Evolutionary conservation across 192 early-diverging fungal species (phyloP), one percentile per base, ranked within the genome.

Genomic region (Coemansia sp.): DNA sequence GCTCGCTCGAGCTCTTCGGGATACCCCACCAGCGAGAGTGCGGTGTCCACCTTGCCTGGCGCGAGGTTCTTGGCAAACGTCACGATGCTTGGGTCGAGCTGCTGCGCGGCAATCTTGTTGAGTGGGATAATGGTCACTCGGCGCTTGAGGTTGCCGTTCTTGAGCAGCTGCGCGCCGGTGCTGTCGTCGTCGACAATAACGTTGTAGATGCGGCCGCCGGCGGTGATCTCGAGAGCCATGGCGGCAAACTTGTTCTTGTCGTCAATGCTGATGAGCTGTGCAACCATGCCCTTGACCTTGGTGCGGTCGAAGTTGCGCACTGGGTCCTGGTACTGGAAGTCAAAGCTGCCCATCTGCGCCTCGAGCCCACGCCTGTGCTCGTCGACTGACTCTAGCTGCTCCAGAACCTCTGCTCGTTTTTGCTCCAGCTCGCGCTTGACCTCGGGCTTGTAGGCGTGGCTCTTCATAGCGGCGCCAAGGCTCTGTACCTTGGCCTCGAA

Each of bases 141-240:
- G 31, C 88, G 89, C 33, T 84, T 81, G 9, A 99, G 77, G 62
- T 83, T 84, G 33, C 95, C 95, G 17, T 87, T 84, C 61, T 93
- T 83, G 14, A 98, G 73, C 40, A 99, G 77, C 74, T 94, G 89
- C 1, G 90, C 78, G 9, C 91, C 95, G 2, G 94, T 86, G 3
- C 83, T 81, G 68, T 99, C 96, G 63, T 91, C 87, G 16, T 93
- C 88, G 0, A 99, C 94, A n/a, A 99, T 93, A 19, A 98, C 95
- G 75, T 98, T 95, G 75, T 93, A 97, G 16, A 99, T 86, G 59
- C 88, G 85, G 4, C 94, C 93, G 48, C 97, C 94, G n/a, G 98
- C 98, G 54, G 90, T 93, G 64, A 97, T 89, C 73, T 99, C 98
- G 10, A 99, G 81, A 1, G 98, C 98, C 16, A 88, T 89, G 0